Conservation (phyloP, 129 eudicot genomes). For the Artemisia argyi region DNA sequence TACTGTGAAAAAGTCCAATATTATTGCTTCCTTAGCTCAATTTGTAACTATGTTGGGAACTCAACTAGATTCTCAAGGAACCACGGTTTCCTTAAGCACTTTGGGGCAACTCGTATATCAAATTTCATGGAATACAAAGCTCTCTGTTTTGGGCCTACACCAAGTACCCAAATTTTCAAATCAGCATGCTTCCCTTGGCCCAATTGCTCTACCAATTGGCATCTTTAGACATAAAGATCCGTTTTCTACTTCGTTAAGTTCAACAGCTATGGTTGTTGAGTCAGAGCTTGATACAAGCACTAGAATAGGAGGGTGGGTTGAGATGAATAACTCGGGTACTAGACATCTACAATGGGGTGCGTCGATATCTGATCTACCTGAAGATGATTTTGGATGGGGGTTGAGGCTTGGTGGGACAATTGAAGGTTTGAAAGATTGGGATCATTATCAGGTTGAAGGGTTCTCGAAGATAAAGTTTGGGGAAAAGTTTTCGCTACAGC, state of each 20-base stretch:
- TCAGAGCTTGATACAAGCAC: conserved; percentile 75
- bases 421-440: conserved; percentile 37
- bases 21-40: conserved; percentile 69
- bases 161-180: conserved; percentile 39
- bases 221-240: conserved; percentile 32
- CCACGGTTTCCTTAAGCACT: conserved; percentile 59
- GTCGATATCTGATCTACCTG: conserved; percentile 71
- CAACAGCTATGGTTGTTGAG: conserved; percentile 61
- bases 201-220: conserved; percentile 54
- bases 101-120: conserved; percentile 70
- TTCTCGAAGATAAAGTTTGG: conserved; percentile 60
- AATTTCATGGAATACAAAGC: conserved; percentile 53
- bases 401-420: conserved; percentile 57
- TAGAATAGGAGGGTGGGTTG: conserved; percentile 75
- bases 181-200: conserved; percentile 41
- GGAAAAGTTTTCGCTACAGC: conserved; percentile 55
- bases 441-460: conserved; percentile 67
- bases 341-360: conserved; percentile 64
- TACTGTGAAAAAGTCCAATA: conserved; percentile 48
- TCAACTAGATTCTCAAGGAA: conserved; percentile 30
- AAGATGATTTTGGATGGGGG: conserved; percentile 94
- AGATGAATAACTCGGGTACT: conserved; percentile 45
- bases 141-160: conserved; percentile 65
- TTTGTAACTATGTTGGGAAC: conserved; percentile 50
- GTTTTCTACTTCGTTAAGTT: conserved; percentile 34